These are phyloP conservation scores for Penicillium nucicola DNA, from an alignment of 495 filamentous ascomycete genomes.

Conservation along the genomic window DNA sequence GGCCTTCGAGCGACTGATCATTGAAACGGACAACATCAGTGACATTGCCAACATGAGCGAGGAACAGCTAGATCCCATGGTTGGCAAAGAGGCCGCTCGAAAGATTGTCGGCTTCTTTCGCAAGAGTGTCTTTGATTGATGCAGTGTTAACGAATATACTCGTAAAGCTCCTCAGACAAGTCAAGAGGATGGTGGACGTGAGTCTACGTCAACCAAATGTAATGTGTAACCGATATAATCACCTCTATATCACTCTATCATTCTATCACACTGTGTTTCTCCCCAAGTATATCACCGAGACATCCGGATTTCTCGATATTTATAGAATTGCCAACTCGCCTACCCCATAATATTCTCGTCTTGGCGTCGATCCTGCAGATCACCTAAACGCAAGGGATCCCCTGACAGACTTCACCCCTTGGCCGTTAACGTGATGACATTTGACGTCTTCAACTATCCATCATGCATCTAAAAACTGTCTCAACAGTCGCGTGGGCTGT, in stretches of 20 bases:
- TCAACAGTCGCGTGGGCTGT: constrained; percentile 14
- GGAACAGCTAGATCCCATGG: constrained; percentile 64
- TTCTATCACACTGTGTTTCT: no score
- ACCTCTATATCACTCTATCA: no score
- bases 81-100: constrained; percentile 77
- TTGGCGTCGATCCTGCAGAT: constrained; percentile 23
- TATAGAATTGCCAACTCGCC: neutral
- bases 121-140: constrained; percentile 66
- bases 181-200: neutral
- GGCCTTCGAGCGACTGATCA: constrained; percentile 64
- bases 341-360: constrained; percentile 6
- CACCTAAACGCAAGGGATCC: constrained; percentile 25
- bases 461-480: constrained; percentile 17
- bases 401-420: constrained; percentile 12
- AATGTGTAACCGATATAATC: neutral
- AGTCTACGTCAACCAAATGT: neutral
- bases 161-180: neutral
- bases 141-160: neutral
- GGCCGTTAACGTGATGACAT: neutral
- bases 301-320: constrained; percentile 21
- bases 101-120: constrained; percentile 83
- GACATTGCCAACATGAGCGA: constrained; percentile 86
- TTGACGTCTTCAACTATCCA: constrained; percentile 8
- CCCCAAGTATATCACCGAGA: constrained; percentile 27
- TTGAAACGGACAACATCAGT: constrained; percentile 71